Evolutionary conservation across 2,329 filamentous ascomycete species (phyloP).

Genomic region (Talaromyces verruculosus): DNA sequence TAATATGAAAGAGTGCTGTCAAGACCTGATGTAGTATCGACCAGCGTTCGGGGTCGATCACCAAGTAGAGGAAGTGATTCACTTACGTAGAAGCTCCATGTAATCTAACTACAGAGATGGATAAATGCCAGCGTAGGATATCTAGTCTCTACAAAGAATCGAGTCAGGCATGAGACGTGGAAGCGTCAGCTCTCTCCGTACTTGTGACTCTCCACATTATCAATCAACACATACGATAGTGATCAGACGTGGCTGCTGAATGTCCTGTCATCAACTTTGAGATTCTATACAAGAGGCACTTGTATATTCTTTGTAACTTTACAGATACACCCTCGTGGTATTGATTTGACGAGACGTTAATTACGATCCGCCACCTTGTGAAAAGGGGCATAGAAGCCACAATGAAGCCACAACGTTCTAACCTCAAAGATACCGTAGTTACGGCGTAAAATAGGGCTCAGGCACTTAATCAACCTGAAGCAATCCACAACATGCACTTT

Average conservation of each 20-base stretch:
- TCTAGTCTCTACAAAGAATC: background rate
- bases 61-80: background rate
- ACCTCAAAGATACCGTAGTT: background rate
- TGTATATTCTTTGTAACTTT: background rate
- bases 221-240: background rate
- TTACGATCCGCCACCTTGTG: background rate
- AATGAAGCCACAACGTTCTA: background rate
- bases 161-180: background rate
- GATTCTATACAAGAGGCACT: background rate
- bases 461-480: background rate
- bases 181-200: background rate
- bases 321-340: background rate
- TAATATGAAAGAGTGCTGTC: background rate
- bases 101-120: background rate
- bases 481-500: background rate
- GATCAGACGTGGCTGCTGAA: background rate
- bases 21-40: background rate
- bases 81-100: background rate
- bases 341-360: background rate
- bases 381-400: background rate
- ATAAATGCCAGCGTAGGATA: background rate
- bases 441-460: background rate
- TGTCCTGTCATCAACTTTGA: background rate
- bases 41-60: background rate
- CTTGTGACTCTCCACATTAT: background rate